phyloP scores from a whole-genome alignment of 257 asterid genomes.

The Petunia secreta region DNA sequence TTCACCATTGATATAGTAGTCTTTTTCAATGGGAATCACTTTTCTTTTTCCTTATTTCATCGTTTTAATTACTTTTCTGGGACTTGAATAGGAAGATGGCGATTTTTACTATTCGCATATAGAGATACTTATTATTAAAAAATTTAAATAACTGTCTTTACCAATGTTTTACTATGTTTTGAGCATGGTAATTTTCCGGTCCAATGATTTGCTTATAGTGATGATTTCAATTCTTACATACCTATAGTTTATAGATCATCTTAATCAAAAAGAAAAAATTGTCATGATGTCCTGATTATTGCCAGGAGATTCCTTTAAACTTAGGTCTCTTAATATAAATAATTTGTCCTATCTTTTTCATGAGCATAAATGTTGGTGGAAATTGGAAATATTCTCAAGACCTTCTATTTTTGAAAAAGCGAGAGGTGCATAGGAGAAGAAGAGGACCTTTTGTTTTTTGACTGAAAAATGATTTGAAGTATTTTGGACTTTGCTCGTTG shows the following conservation, averaged over 20 bases:
- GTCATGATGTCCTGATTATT: too few relatives aligned
- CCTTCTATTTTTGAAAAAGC: background rate
- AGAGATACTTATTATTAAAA: too few relatives aligned
- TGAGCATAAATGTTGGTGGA: background rate
- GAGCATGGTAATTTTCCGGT: too few relatives aligned
- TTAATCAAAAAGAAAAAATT: too few relatives aligned
- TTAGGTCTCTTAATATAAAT: too few relatives aligned
- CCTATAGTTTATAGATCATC: too few relatives aligned
- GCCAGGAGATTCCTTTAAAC: background rate
- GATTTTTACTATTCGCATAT: background rate
- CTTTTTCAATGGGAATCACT: background rate
- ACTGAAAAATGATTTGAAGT: conserved; percentile 37
- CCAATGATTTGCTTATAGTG: too few relatives aligned
- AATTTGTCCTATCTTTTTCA: background rate
- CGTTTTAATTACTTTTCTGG: background rate
- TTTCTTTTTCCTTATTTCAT: background rate
- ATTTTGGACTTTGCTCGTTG: conserved; percentile 49
- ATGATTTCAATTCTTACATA: too few relatives aligned
- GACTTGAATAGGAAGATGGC: conserved; percentile 38
- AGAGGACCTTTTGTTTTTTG: background rate
- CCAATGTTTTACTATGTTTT: too few relatives aligned
- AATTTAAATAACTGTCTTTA: too few relatives aligned
- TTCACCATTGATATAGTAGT: background rate
- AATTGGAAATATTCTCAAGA: background rate
- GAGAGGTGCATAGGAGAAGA: background rate